A percentile compares a stretch with the other conserved stretches of the same genome.
Conservation (phyloP, 345 rosid genomes). For the Toxicodendron radicans region DNA sequence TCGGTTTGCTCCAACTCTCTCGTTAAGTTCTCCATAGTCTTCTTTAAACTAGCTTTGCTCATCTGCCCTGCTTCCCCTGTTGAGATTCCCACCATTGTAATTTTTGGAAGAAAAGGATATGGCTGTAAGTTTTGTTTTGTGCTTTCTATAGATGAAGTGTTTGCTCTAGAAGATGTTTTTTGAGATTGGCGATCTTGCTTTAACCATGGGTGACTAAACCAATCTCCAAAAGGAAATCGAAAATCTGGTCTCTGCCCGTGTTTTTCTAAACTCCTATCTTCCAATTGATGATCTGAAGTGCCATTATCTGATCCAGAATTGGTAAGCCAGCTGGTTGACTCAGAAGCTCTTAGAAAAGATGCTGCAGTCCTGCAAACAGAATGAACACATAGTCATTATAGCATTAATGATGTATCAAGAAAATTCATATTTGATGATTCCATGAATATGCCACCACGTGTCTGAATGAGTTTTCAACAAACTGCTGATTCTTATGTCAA, state of each 20-base stretch:
- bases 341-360: conserved; percentile 66
- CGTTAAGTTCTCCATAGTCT: conserved; percentile 77
- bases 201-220: conserved; percentile 53
- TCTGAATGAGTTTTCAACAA: background rate
- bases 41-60: conserved; percentile 78
- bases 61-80: conserved; percentile 72
- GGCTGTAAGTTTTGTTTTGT: conserved; percentile 37
- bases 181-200: conserved; percentile 36
- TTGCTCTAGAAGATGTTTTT: conserved; percentile 34
- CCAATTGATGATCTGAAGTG: conserved; percentile 36
- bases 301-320: conserved; percentile 33
- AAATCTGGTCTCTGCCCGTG: conserved; percentile 40
- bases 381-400: background rate
- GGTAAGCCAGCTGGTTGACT: conserved; percentile 35
- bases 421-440: background rate
- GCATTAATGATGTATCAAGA: background rate
- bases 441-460: background rate
- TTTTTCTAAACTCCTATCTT: conserved; percentile 30
- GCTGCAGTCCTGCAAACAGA: conserved; percentile 63
- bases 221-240: conserved; percentile 62
- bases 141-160: conserved; percentile 30
- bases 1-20: conserved; percentile 74
- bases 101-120: conserved; percentile 91
- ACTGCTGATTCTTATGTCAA: background rate
- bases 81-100: conserved; percentile 96